Percentiles rank a stretch among this genome's conserved stretches.
Conservation (phyloP, 116 monocot species). For the Trichopus zeylanicus region DNA sequence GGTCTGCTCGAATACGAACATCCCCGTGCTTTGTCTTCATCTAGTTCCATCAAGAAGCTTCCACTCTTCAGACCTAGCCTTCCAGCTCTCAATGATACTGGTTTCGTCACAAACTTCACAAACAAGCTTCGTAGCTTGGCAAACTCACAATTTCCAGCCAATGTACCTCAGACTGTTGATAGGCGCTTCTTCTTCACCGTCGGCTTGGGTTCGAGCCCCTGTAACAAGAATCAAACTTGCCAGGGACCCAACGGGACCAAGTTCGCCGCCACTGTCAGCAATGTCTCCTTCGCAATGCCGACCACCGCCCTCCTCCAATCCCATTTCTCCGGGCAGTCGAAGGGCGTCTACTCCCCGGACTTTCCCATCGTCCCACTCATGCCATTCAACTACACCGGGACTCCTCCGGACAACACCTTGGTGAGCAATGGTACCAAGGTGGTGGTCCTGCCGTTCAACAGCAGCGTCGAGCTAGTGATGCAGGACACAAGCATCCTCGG, state of each 20-base stretch:
- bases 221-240: background rate
- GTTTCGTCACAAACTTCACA: conserved; percentile 11
- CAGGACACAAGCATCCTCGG: conserved; percentile 27
- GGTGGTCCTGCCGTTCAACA: conserved; percentile 14
- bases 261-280: conserved; percentile 1
- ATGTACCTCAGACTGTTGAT: conserved; percentile 18
- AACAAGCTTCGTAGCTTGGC: conserved; percentile 26
- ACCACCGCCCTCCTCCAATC: conserved; percentile 16
- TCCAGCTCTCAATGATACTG: conserved; percentile 24
- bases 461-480: conserved; percentile 27
- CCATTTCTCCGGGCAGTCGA: conserved; percentile 11
- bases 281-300: background rate
- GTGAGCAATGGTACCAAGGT: conserved; percentile 18
- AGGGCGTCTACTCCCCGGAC: conserved; percentile 10
- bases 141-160: conserved; percentile 18
- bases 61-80: conserved; percentile 11
- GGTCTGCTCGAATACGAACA: background rate
- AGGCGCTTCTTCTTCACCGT: conserved; percentile 4
- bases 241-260: background rate
- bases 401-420: conserved; percentile 12
- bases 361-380: conserved; percentile 8
- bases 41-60: conserved; percentile 7
- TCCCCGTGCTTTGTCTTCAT: background rate
- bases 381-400: conserved; percentile 23
- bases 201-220: background rate